Evolutionary conservation across 2,329 filamentous ascomycete genomes (phyloP).

Genomic region (Drechslerella coelobrocha): DNA sequence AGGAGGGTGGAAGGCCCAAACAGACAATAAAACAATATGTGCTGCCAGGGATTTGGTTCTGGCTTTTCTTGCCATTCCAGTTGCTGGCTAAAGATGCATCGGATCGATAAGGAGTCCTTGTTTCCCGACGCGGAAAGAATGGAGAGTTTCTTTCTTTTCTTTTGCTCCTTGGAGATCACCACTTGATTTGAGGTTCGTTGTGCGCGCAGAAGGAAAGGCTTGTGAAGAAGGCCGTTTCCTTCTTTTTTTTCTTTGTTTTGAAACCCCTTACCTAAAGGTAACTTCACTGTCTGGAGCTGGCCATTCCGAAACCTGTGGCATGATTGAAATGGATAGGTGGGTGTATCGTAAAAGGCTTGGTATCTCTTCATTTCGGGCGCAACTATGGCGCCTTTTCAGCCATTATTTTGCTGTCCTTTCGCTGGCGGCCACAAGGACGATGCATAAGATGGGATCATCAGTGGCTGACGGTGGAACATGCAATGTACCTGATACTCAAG

Average conservation of each 20-base stretch:
- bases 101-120: not conserved
- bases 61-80: not conserved
- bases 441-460: slow-evolving; percentile 5
- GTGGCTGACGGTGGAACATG: slow-evolving; percentile 8
- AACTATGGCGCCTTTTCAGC: slow-evolving; percentile 34
- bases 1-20: not conserved
- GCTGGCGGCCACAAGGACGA: not conserved
- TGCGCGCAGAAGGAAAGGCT: too few species aligned
- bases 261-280: slow-evolving; percentile 9
- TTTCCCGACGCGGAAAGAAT: too few species aligned
- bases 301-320: slow-evolving; percentile 28
- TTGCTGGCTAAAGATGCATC: slow-evolving; percentile 8
- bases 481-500: slow-evolving; percentile 3
- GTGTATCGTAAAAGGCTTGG: slow-evolving; percentile 34
- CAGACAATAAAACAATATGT: not conserved
- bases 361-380: slow-evolving; percentile 21
- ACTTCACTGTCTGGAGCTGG: slow-evolving; percentile 13
- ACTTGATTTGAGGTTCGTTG: too few species aligned
- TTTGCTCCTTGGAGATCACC: too few species aligned
- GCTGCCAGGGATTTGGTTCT: slow-evolving; percentile 3
- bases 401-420: not conserved
- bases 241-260: slow-evolving; percentile 22
- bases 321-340: slow-evolving; percentile 13
- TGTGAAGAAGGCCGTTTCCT: too few species aligned
- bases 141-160: too few species aligned